These are phyloP conservation scores for Paracoccidioides lutzii DNA, from an alignment of 2,329 filamentous ascomycete genomes.

Conservation along the genomic window DNA sequence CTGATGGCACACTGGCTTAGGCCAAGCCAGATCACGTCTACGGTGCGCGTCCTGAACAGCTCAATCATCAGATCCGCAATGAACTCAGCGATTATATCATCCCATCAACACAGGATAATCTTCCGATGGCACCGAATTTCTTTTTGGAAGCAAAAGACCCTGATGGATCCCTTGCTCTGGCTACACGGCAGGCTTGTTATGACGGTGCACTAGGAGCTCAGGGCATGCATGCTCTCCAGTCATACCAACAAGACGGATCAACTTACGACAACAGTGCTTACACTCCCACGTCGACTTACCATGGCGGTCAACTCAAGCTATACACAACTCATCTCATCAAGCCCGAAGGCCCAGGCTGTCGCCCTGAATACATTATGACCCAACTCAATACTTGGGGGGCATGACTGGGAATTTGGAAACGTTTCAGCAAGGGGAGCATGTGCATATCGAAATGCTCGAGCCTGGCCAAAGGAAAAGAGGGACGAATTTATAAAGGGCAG, in stretches of 20 bases:
- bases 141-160: constrained; percentile 31
- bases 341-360: background rate
- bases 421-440: constrained; percentile 19
- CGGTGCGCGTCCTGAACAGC: no score
- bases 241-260: constrained; percentile 19
- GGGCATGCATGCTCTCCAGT: constrained; percentile 28
- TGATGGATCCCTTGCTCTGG: constrained; percentile 19
- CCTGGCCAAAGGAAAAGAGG: constrained; percentile 24
- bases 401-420: constrained; percentile 14
- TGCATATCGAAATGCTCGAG: constrained; percentile 8
- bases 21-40: no score
- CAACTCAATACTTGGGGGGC: constrained; percentile 14
- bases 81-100: background rate
- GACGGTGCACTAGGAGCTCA: constrained; percentile 28
- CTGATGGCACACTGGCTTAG: no score
- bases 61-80: no score
- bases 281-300: constrained; percentile 20
- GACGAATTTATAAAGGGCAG: background rate
- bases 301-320: constrained; percentile 5
- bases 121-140: constrained; percentile 29
- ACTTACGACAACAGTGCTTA: constrained; percentile 30
- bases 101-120: constrained; percentile 7
- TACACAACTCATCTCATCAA: constrained; percentile 5
- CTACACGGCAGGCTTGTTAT: constrained; percentile 24
- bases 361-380: constrained; percentile 8